Percentiles rank a stretch among this genome's conserved stretches.
Conservation (phyloP, 768 basidiomycete species). For the Artomyces pyxidatus region DNA sequence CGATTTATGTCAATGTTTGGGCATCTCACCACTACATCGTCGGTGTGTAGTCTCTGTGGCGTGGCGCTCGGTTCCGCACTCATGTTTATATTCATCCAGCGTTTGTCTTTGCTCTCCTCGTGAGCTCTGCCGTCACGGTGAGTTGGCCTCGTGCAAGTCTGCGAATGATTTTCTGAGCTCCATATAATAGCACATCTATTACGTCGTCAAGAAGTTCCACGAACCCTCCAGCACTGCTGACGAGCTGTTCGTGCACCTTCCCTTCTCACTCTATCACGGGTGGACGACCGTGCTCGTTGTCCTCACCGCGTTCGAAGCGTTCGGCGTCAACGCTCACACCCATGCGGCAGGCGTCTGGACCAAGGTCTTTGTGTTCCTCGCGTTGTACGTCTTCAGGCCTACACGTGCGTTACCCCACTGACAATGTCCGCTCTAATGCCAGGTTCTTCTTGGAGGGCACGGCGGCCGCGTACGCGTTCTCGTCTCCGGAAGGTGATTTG, state of each 20-base stretch:
- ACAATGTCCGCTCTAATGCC: constrained; percentile 2
- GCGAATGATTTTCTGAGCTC: too few species aligned
- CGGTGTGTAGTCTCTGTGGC: constrained; percentile 29
- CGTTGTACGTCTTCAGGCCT: constrained; percentile 46
- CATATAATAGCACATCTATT: constrained; percentile 76
- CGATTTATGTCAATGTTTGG: constrained; percentile 87
- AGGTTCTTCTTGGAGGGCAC: constrained; percentile 91
- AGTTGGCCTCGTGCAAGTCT: too few species aligned
- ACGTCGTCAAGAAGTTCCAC: constrained; percentile 85
- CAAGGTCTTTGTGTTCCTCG: constrained; percentile 92
- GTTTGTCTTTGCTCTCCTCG: constrained; percentile 82
- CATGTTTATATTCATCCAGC: constrained; percentile 38
- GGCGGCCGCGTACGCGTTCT: constrained; percentile 91
- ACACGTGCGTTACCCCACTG: background rate
- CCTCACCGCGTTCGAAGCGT: constrained; percentile 80
- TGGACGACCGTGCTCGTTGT: constrained; percentile 83
- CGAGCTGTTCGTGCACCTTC: constrained; percentile 89
- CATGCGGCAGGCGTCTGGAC: constrained; percentile 79
- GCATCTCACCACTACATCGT: constrained; percentile 62
- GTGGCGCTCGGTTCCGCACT: constrained; percentile 3
- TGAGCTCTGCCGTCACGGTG: constrained; percentile 61
- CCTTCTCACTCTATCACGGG: constrained; percentile 94
- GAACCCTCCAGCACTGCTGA: constrained; percentile 54
- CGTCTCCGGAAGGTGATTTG: constrained; percentile 82
- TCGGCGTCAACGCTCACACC: constrained; percentile 66